Evolutionary conservation across 1,139 yeast genomes (phyloP).

Genomic region (Blastobotrys proliferans): DNA sequence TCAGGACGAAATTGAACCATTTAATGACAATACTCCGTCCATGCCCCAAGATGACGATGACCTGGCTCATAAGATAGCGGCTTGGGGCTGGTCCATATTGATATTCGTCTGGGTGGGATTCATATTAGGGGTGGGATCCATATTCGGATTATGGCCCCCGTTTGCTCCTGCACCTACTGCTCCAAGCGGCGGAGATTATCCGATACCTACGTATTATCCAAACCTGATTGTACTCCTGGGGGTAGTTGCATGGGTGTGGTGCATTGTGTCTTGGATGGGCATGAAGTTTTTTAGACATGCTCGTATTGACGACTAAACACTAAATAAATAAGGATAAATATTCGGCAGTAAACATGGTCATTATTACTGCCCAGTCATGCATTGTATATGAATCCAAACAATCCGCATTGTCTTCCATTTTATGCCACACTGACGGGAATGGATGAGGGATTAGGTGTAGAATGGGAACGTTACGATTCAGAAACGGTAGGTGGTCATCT

Average conservation of each 20-base stretch:
- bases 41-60: conserved; percentile 1
- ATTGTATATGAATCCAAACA: conserved; percentile 34
- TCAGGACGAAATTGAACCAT: conserved; percentile 13
- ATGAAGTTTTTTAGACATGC: conserved; percentile 74
- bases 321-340: conserved; percentile 32
- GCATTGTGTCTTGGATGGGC: conserved; percentile 70
- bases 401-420: conserved; percentile 37
- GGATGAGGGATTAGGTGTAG: conserved; percentile 49
- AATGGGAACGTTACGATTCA: conserved; percentile 43
- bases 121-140: conserved; percentile 28
- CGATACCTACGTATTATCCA: conserved; percentile 45
- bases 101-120: conserved; percentile 28
- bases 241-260: conserved; percentile 73
- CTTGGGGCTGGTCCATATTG: conserved; percentile 30
- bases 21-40: background rate
- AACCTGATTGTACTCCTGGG: conserved; percentile 47
- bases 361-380: conserved; percentile 36
- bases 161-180: background rate
- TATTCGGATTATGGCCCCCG: conserved; percentile 20
- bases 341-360: conserved; percentile 35
- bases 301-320: conserved; percentile 21
- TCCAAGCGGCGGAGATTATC: conserved; percentile 35
- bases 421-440: conserved; percentile 54
- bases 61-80: conserved; percentile 11
- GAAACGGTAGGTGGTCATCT: conserved; percentile 55